Conservation (phyloP, 1,284 basidiomycete genomes). For the Schizophyllum amplum region DNA sequence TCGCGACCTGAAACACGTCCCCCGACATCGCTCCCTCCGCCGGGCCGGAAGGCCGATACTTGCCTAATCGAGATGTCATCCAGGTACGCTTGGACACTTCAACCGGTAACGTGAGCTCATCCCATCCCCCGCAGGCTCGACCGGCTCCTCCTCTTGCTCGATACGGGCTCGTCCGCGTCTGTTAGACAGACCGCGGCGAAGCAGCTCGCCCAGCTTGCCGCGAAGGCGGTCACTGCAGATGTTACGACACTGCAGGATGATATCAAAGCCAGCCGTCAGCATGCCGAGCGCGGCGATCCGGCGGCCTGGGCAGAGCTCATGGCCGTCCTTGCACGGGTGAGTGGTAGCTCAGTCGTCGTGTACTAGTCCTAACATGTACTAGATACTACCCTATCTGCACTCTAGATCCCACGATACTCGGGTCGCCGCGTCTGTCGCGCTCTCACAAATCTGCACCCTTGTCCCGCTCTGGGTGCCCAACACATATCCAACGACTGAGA, state of each 20-base stretch:
- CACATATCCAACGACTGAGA: slow-evolving; percentile 20
- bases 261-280: slow-evolving; percentile 53
- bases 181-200: slow-evolving; percentile 87
- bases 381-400: slow-evolving; percentile 85
- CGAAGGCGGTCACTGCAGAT: slow-evolving; percentile 73
- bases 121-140: slow-evolving; percentile 56
- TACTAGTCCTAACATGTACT: slow-evolving; percentile 5
- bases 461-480: slow-evolving; percentile 77
- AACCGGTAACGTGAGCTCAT: neutral
- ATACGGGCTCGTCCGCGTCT: slow-evolving; percentile 81
- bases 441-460: slow-evolving; percentile 80
- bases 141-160: slow-evolving; percentile 84
- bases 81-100: neutral
- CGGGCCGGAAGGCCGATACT: neutral
- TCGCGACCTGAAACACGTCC: neutral
- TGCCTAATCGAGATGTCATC: neutral
- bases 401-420: slow-evolving; percentile 86
- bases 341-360: slow-evolving; percentile 13
- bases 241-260: slow-evolving; percentile 42
- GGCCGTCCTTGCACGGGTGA: slow-evolving; percentile 73
- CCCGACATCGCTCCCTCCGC: neutral
- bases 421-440: slow-evolving; percentile 74
- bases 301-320: slow-evolving; percentile 77
- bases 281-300: slow-evolving; percentile 32
- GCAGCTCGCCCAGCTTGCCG: slow-evolving; percentile 86